Base-by-base conservation (phyloP, 1,139 yeast species). In the Pichia sp. region DNA sequence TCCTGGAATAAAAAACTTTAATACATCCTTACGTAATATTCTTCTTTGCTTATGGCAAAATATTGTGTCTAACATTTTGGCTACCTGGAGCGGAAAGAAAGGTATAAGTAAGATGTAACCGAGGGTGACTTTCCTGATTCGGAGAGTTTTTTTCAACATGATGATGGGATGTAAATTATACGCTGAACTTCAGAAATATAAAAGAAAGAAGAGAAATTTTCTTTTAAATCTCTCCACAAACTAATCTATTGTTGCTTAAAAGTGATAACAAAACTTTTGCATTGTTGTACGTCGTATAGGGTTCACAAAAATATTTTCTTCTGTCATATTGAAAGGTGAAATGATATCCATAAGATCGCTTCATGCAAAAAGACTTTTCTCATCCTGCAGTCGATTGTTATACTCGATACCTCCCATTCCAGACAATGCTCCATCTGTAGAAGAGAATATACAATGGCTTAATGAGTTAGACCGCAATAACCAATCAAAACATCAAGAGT, bases 401-500 rank as follows among this genome's bases (percentile, higher is more conserved):
- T 34, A 16, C 18, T 34, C 37, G 8, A 34, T 34, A 34, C 41
- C 43, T n/a, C 22, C 47, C 25, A 26, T 64, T 8, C 79, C 80
- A 0, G 78, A 74, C 55, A 76, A 75, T 61, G 77, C 78, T 0
- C 82, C 82, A 3, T 71, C 74, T 4, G 67, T 72, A 7, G 52
- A 66, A 2, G 80, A 76, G 54, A 78, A 78, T 53, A 74, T 72
- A 41, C 65, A 67, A 47, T 78, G 82, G 82, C 62, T 78, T 26
- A 62, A 58, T 2, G 53, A 52, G 2, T 53, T 68, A 12, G 41
- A n/a, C 7, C n/a, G 52, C 18, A 23, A 46, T 12, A 36, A 40
- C 10, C 18, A 50, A 1, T 25, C 43, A 19, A 22, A 30, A 6
- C 21, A 40, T 1, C 13, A 59, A 3, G 47, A 47, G 19, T 25